Evolutionary conservation across 2,329 filamentous ascomycete genomes (phyloP).

Genomic region (Fusarium transvaalense): DNA sequence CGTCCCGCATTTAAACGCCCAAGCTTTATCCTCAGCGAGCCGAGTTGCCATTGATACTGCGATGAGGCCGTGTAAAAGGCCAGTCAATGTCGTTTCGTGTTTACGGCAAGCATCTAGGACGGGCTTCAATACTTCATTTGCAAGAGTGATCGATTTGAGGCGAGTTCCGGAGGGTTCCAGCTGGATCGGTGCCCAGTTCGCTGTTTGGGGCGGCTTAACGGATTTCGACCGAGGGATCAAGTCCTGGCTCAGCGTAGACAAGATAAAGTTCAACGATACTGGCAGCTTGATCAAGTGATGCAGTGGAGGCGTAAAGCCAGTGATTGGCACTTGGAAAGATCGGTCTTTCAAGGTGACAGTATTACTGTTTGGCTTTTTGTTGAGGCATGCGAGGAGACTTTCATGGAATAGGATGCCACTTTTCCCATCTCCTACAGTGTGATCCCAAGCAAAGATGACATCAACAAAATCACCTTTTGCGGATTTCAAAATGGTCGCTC

Average conservation of each 20-base stretch:
- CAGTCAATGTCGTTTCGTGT: constrained; percentile 19
- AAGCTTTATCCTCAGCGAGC: neutral
- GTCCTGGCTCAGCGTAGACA: neutral
- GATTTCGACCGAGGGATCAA: neutral
- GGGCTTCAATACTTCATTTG: neutral
- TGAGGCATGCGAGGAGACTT: constrained; percentile 10
- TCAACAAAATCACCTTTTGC: constrained; percentile 5
- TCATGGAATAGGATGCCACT: constrained; percentile 23
- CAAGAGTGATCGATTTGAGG: neutral
- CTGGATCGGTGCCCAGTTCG: constrained; percentile 20
- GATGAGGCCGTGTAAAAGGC: constrained; percentile 4
- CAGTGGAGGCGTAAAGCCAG: constrained; percentile 2
- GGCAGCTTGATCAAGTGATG: constrained; percentile 12
- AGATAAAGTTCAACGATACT: neutral
- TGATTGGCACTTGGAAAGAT: constrained; percentile 7
- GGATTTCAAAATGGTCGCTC: neutral
- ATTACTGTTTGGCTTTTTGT: neutral
- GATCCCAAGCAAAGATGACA: constrained; percentile 31
- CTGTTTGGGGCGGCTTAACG: neutral
- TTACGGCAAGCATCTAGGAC: constrained; percentile 5
- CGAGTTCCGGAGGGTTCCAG: neutral
- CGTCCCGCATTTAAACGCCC: constrained; percentile 10
- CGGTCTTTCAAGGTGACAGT: neutral
- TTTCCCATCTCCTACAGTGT: constrained; percentile 25
- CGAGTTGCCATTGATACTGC: constrained; percentile 14